Conservation (phyloP, 129 eudicot species). For the Flaveria brownii region DNA sequence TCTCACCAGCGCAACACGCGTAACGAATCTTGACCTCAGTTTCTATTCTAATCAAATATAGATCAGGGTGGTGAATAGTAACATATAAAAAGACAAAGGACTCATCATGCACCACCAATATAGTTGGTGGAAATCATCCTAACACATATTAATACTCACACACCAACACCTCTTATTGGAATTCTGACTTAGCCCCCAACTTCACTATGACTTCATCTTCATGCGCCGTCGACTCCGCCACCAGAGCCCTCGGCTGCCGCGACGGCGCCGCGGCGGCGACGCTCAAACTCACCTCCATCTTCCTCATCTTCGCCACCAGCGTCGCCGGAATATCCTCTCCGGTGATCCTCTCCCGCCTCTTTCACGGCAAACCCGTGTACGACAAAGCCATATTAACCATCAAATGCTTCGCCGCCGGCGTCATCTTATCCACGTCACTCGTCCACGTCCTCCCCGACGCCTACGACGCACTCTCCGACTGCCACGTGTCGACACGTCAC, state of each 20-base stretch:
- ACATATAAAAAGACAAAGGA: conserved; percentile 8
- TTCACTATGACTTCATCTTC: conserved; percentile 31
- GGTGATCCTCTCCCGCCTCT: conserved; percentile 55
- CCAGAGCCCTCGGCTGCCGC: conserved; percentile 50
- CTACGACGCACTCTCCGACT: conserved; percentile 60
- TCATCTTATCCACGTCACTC: conserved; percentile 68
- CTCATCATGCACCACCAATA: not conserved
- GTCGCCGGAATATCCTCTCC: conserved; percentile 61
- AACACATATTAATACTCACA: not conserved
- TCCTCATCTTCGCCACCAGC: conserved; percentile 63
- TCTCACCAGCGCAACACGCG: too few species aligned
- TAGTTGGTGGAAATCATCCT: conserved; percentile 35
- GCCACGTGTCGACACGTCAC: conserved; percentile 58
- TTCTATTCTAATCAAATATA: too few species aligned
- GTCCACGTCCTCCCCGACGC: conserved; percentile 89
- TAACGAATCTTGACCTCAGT: too few species aligned
- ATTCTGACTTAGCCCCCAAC: conserved; percentile 22
- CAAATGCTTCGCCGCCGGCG: conserved; percentile 92
- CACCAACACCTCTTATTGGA: conserved; percentile 15
- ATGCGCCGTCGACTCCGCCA: conserved; percentile 46
- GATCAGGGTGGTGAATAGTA: too few species aligned
- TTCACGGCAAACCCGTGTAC: conserved; percentile 63
- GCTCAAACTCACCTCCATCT: conserved; percentile 51
- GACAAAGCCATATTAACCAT: conserved; percentile 59
- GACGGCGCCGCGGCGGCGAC: conserved; percentile 62